Percentiles rank a stretch among this genome's conserved stretches.
These are phyloP conservation scores for Cordyceps militaris DNA, from an alignment of 2,329 filamentous ascomycete genomes.

Conservation along the genomic window DNA sequence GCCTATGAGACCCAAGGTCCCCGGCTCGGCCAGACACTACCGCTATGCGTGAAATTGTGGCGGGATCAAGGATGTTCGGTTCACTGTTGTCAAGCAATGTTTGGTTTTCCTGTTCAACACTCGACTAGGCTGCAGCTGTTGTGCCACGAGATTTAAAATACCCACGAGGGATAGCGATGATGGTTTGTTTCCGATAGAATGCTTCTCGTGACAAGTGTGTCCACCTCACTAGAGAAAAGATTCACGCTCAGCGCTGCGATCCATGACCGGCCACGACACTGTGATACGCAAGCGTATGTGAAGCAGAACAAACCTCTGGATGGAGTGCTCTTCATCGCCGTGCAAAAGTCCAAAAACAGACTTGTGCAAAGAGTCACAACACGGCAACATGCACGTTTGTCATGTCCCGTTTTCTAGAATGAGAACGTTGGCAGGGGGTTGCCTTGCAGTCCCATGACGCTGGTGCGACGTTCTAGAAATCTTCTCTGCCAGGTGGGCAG, in stretches of 20 bases:
- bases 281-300: not conserved
- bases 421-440: not conserved
- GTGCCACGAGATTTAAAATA: not conserved
- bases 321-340: not conserved
- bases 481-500: not conserved
- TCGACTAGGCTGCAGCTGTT: not conserved
- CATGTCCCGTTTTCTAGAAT: not conserved
- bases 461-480: not conserved
- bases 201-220: not conserved
- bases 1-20: conserved; percentile 26
- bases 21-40: conserved; percentile 20
- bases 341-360: not conserved
- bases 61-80: not conserved
- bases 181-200: not conserved
- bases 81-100: not conserved
- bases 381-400: not conserved
- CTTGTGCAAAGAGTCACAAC: not conserved
- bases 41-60: not conserved
- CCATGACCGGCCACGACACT: not conserved
- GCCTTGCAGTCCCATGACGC: not conserved
- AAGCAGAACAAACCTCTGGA: not conserved
- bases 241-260: too few relatives aligned
- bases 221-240: not conserved
- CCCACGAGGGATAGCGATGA: not conserved
- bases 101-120: not conserved